Conservation (phyloP, 2,329 filamentous ascomycete genomes). For the Chrysoporthe puriensis region DNA sequence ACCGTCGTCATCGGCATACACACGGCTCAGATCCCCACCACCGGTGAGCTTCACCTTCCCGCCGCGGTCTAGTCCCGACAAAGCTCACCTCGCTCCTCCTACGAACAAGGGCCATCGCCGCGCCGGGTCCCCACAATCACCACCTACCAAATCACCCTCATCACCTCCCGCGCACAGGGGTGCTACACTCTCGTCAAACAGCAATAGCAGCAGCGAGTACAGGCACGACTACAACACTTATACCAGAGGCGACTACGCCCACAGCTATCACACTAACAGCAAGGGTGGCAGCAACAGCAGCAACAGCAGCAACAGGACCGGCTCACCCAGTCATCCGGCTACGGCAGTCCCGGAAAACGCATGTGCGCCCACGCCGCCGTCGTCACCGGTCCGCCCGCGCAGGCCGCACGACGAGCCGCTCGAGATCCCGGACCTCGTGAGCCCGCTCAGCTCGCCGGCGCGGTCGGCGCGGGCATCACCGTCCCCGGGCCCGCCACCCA, state of each 20-base stretch:
- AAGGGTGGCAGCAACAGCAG: not conserved
- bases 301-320: not conserved
- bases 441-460: slow-evolving; percentile 18
- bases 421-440: slow-evolving; percentile 41
- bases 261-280: not conserved
- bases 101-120: slow-evolving; percentile 29
- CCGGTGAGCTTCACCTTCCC: slow-evolving; percentile 29
- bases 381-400: slow-evolving; percentile 41
- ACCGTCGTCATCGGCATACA: slow-evolving; percentile 15
- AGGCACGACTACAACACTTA: slow-evolving; percentile 18
- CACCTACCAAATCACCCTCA: slow-evolving; percentile 6
- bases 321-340: not conserved
- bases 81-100: slow-evolving; percentile 30
- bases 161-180: not conserved
- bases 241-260: not conserved
- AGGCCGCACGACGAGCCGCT: slow-evolving; percentile 42
- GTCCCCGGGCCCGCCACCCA: slow-evolving; percentile 22
- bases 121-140: slow-evolving; percentile 10
- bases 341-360: slow-evolving; percentile 1
- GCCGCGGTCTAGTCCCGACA: slow-evolving; percentile 24
- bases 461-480: not conserved
- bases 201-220: slow-evolving; percentile 14
- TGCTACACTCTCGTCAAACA: not conserved
- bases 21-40: slow-evolving; percentile 30
- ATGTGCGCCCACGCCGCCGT: slow-evolving; percentile 30